Percentiles rank a stretch among this genome's conserved stretches.
Evolutionary conservation across 2,329 filamentous ascomycete species (phyloP).

Genomic region (Lasiodiplodia sp.): DNA sequence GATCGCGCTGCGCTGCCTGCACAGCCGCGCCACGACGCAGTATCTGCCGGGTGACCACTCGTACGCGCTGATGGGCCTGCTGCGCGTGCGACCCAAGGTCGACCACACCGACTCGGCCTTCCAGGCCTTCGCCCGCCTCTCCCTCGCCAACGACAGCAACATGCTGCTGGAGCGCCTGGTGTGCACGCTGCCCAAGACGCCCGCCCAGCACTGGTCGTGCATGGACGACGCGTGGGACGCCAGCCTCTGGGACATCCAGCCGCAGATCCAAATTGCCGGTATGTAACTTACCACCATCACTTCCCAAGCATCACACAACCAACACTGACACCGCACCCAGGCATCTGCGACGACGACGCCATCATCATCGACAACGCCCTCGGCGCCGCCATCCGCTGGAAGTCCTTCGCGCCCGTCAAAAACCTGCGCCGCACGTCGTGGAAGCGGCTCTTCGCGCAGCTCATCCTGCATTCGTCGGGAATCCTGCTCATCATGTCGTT

Average conservation of each 20-base stretch:
- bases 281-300: conserved; percentile 31
- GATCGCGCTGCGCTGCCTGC: conserved; percentile 51
- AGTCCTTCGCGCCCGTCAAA: conserved; percentile 47
- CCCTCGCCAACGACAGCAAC: conserved; percentile 55
- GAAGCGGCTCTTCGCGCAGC: conserved; percentile 38
- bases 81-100: conserved; percentile 50
- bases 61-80: conserved; percentile 57
- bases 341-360: conserved; percentile 49
- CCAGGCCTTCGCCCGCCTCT: conserved; percentile 57
- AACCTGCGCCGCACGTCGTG: conserved; percentile 38
- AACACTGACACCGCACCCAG: neutral
- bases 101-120: conserved; percentile 52
- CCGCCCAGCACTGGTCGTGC: conserved; percentile 49
- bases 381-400: conserved; percentile 54
- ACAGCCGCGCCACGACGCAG: conserved; percentile 46
- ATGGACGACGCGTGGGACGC: conserved; percentile 51
- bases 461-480: conserved; percentile 35
- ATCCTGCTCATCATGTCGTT: conserved; percentile 35
- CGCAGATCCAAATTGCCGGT: conserved; percentile 51
- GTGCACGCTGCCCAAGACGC: conserved; percentile 48
- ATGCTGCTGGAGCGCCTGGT: conserved; percentile 55
- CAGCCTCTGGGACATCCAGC: conserved; percentile 56
- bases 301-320: neutral
- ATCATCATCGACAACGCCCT: conserved; percentile 53
- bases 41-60: conserved; percentile 51